phyloP scores from a whole-genome alignment of 805 yeast species.

The Schwanniomyces polymorphus region DNA sequence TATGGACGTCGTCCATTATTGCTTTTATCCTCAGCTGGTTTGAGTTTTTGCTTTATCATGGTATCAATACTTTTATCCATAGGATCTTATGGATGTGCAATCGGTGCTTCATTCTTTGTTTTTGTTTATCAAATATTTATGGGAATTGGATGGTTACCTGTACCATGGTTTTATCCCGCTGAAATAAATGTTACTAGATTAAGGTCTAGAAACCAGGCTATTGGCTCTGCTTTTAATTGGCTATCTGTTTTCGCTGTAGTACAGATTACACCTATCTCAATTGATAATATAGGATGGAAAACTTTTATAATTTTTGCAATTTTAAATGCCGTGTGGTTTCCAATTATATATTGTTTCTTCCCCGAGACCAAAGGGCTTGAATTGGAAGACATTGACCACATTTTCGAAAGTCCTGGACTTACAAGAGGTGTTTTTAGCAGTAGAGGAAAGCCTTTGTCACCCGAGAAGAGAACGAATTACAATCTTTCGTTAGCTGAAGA shows the following conservation, averaged over 20 bases:
- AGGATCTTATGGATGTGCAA: conserved; percentile 7
- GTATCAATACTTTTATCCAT: conserved; percentile 7
- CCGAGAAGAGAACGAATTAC: background rate
- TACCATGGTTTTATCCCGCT: conserved; percentile 32
- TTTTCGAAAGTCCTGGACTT: conserved; percentile 4
- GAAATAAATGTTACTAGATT: conserved; percentile 30
- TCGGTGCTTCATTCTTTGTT: conserved; percentile 27
- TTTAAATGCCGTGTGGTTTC: conserved; percentile 16
- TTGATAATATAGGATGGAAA: conserved; percentile 28
- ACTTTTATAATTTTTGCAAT: conserved; percentile 29
- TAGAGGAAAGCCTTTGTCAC: conserved; percentile 1
- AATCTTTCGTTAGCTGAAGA: background rate
- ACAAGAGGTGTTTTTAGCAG: conserved; percentile 3
- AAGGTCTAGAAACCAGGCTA: conserved; percentile 27
- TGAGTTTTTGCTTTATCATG: conserved; percentile 20
- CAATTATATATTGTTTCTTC: conserved; percentile 16
- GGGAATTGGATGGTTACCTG: conserved; percentile 27
- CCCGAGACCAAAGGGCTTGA: conserved; percentile 23
- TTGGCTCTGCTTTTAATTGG: conserved; percentile 30
- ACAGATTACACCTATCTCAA: conserved; percentile 22
- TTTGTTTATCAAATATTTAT: conserved; percentile 19
- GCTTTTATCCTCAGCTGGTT: conserved; percentile 11
- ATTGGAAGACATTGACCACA: conserved; percentile 9
- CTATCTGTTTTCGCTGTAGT: conserved; percentile 27
- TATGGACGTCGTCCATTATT: conserved; percentile 26